These are phyloP conservation scores for Malassezia brasiliensis DNA, from an alignment of 1,284 basidiomycete species.

Conservation along the genomic window DNA sequence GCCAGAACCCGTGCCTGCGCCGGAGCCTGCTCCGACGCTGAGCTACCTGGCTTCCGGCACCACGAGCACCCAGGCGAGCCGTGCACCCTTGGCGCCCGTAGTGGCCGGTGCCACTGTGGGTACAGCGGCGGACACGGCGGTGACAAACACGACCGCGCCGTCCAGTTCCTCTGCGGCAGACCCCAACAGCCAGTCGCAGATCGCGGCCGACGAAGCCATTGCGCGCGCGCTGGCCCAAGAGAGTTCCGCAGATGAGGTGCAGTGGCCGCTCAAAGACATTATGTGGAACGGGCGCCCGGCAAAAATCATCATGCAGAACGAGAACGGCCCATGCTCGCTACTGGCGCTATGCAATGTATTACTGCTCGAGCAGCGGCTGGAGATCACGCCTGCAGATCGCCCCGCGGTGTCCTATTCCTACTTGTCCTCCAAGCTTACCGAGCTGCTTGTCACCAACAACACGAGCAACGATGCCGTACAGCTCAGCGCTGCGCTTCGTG, in stretches of 20 bases:
- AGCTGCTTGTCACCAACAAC: slow-evolving; percentile 59
- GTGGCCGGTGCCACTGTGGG: neutral
- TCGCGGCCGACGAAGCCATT: slow-evolving; percentile 9
- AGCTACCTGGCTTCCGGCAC: neutral
- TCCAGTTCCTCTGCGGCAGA: too few relatives aligned
- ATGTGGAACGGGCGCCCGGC: slow-evolving; percentile 24
- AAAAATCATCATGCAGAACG: slow-evolving; percentile 51
- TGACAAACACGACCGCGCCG: too few relatives aligned
- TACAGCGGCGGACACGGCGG: neutral
- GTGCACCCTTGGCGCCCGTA: neutral
- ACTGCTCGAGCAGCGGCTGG: slow-evolving; percentile 26
- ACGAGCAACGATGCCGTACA: slow-evolving; percentile 32
- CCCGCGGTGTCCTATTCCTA: slow-evolving; percentile 69
- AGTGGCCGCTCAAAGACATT: slow-evolving; percentile 38
- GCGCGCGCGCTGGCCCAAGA: slow-evolving; percentile 1
- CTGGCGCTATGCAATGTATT: slow-evolving; percentile 59
- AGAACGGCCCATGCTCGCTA: slow-evolving; percentile 67
- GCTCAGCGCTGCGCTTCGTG: slow-evolving; percentile 66
- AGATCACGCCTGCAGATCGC: slow-evolving; percentile 55
- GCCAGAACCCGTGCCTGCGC: neutral
- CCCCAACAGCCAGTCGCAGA: neutral
- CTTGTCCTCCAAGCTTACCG: slow-evolving; percentile 68
- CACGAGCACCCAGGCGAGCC: too few relatives aligned
- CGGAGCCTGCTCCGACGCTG: neutral
- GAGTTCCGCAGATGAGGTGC: slow-evolving; percentile 23